Evolutionary conservation across 306 rosid genomes (phyloP), one percentile per base, ranked within the genome.

Genomic region (Albizia julibrissin): DNA sequence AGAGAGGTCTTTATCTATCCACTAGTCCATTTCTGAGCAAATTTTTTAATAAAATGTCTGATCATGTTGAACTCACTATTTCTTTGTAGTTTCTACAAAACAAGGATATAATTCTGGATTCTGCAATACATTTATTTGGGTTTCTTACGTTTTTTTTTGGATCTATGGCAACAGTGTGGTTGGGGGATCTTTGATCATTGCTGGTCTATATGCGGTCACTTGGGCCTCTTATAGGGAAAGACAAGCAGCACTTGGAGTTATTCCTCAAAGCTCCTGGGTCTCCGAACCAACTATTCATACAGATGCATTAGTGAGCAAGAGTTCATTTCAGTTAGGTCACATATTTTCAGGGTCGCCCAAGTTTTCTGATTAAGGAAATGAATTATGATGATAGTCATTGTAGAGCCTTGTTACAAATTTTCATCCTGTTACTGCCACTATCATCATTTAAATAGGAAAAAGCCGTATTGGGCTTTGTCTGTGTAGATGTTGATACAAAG

Each of bases 201-300:
- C 90, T 46, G 98, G 98, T 75, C 91, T 95, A 39, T 95, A 93
- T 81, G 85, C 85, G 83, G 98, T 95, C 72, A 93, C 97, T 64
- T 95, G 98, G 99, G 97, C 97, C 27, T 84, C 99, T 19, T 79
- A 79, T 72, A 91, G 88, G 64, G 98, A 95, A 88, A 89, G 90
- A 80, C 92, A 87, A 52, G 85, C 91, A 40, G 89, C 87, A 75
- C 26, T 68, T 44, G 90, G 88, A 69, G 80, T 82, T 80, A 40
- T 85, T 33, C 90, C 92, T 22, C 93, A 83, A 65, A 80, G 78
- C 37, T 76, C 87, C 39, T 81, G 91, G 81, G 71, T 77, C 67
- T 59, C 97, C 8, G 98, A 93, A 67, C 93, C 88, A 27, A 83
- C 86, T 77, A 54, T 85, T 85, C 89, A 73, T 56, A 83, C 75